Evolutionary conservation across 2,329 filamentous ascomycete genomes (phyloP).

Genomic region (Cyanodermella asteris): DNA sequence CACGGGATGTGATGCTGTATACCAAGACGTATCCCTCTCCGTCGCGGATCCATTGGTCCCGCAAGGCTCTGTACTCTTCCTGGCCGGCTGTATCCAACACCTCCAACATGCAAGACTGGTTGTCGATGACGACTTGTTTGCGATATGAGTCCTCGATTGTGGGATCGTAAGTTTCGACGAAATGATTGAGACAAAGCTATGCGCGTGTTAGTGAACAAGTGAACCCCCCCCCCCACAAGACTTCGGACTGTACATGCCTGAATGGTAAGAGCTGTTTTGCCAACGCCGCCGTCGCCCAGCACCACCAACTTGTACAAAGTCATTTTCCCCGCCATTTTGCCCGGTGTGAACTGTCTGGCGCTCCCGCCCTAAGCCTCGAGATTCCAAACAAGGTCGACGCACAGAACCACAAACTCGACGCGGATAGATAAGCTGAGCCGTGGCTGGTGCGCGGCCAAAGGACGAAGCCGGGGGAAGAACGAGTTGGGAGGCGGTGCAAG

Average conservation of each 20-base stretch:
- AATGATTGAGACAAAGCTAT: conserved; percentile 88
- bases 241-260: conserved; percentile 33
- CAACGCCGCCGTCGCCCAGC: conserved; percentile 79
- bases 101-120: conserved; percentile 90
- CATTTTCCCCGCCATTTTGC: conserved; percentile 69
- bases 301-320: conserved; percentile 92
- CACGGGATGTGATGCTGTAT: conserved; percentile 93
- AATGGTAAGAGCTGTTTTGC: conserved; percentile 84
- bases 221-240: no score
- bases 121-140: conserved; percentile 65
- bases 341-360: no score
- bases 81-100: conserved; percentile 93
- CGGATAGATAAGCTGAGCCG: no score
- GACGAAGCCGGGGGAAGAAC: no score
- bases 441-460: no score
- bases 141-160: conserved; percentile 49
- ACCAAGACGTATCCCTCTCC: conserved; percentile 94
- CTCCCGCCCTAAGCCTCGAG: no score
- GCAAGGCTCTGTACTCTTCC: conserved; percentile 90
- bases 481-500: no score
- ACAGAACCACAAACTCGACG: no score
- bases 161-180: conserved; percentile 71
- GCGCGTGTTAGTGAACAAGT: conserved; percentile 4
- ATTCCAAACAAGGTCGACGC: no score
- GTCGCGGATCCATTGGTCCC: conserved; percentile 96